A percentile compares a stretch with the other conserved stretches of the same genome.
Conservation (phyloP, 208 protist species). For the Naegleria gruberi region DNA sequence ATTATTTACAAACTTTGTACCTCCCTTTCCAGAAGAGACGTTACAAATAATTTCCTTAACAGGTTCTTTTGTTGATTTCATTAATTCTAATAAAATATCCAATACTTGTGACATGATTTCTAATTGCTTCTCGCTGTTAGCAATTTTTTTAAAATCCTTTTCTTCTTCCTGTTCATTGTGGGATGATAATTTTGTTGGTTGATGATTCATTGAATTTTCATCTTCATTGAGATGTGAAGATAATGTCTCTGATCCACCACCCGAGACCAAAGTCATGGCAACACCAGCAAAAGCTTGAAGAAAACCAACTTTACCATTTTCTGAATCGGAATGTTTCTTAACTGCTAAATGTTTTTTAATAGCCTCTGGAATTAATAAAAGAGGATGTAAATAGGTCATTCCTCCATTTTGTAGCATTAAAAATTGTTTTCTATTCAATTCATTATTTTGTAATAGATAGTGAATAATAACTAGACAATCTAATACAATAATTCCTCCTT, state of each 20-base stretch:
- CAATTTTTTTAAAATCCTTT: neutral
- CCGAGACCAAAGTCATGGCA: neutral
- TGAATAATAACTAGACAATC: neutral
- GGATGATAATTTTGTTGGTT: no score
- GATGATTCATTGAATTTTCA: no score
- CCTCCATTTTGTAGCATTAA: neutral
- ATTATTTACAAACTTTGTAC: neutral
- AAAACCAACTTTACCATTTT: no score
- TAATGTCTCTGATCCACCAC: neutral
- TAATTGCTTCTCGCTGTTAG: neutral
- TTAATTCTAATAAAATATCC: neutral
- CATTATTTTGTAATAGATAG: slow-evolving; percentile 10
- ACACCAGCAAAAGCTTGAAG: neutral
- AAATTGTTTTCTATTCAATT: slow-evolving; percentile 11
- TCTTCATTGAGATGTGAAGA: no score
- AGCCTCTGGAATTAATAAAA: neutral
- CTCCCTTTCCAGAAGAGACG: neutral
- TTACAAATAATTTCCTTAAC: neutral
- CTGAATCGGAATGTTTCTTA: no score
- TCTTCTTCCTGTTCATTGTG: neutral
- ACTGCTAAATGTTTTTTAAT: neutral
- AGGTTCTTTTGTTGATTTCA: neutral
- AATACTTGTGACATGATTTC: neutral
- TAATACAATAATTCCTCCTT: neutral
- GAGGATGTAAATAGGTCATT: neutral